A percentile compares a stretch with the other conserved stretches of the same genome.
phyloP scores from a whole-genome alignment of 805 yeast species.

The Wickerhamiella parazyma region DNA sequence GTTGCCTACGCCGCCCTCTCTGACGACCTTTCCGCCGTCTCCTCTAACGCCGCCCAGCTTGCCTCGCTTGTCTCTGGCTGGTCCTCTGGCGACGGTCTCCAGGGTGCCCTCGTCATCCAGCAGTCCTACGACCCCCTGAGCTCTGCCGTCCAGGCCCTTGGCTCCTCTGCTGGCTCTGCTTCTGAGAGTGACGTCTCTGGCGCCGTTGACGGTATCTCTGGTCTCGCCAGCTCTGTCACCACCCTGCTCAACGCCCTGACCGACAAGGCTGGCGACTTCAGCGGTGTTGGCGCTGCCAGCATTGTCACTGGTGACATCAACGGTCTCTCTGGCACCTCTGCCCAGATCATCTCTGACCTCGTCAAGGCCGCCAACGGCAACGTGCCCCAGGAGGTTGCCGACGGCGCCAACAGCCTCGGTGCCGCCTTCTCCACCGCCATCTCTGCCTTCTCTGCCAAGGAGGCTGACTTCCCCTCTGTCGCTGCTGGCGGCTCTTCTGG shows the following conservation, averaged over 20 bases:
- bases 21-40: slow-evolving; percentile 8
- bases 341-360: slow-evolving; percentile 10
- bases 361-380: slow-evolving; percentile 10
- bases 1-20: slow-evolving; percentile 10
- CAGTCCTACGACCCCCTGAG: slow-evolving; percentile 9
- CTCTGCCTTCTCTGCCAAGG: slow-evolving; percentile 5
- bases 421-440: slow-evolving; percentile 10
- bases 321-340: slow-evolving; percentile 12
- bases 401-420: slow-evolving; percentile 8
- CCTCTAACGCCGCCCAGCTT: slow-evolving; percentile 6
- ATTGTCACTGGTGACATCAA: slow-evolving; percentile 17
- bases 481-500: slow-evolving; percentile 10
- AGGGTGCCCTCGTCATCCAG: slow-evolving; percentile 14
- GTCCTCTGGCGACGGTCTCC: slow-evolving; percentile 11
- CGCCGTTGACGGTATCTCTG: slow-evolving; percentile 5
- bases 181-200: not conserved
- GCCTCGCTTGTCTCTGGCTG: slow-evolving; percentile 9
- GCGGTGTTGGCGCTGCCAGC: slow-evolving; percentile 14
- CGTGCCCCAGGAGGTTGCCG: slow-evolving; percentile 4
- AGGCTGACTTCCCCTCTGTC: slow-evolving; percentile 8
- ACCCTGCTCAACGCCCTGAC: slow-evolving; percentile 13
- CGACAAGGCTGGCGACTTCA: slow-evolving; percentile 16
- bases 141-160: slow-evolving; percentile 7
- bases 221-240: slow-evolving; percentile 11
- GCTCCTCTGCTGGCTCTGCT: slow-evolving; percentile 1